Base-by-base conservation (phyloP, 371 early-diverging fungal species). In the Syncephalastrum racemosum region DNA sequence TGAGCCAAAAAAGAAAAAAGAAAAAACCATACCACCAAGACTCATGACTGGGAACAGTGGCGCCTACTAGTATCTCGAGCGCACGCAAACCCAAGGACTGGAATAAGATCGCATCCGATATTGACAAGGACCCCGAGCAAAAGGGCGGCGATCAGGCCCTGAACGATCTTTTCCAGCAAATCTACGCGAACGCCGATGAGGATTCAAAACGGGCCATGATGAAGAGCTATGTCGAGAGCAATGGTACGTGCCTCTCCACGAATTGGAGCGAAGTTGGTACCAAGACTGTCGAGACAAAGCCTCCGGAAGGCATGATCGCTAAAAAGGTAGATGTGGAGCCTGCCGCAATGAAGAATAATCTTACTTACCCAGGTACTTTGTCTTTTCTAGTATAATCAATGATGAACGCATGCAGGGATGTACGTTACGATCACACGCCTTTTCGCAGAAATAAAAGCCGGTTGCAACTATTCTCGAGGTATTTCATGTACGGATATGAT, bases 121-220 rank as follows among this genome's bases (percentile, higher is more conserved):
- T 80, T 50, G 88, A 77, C 15, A 64, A 83, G 51, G 87, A 84
- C 1, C 80, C 86, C 40, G 90, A 92, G 4, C 88, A 90, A 69
- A 81, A 89, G 10, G 89, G 91, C 62, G 94, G 94, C 40, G 93
- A 96, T 55, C 82, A 82, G 59, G 91, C 92, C 14, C 71, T 96
- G 51, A 92, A 95, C 70, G 79, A 83, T 8, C 72, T 97, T 50
- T 95, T 99, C 81, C 90, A 93, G 64, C 79, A 89, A 51, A 91
- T 99, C 50, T 96, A 95, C 72, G 77, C 77, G 53, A 87, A 96
- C 59, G 94, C 94, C 2, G 89, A 85, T 65, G 92, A 91, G 18
- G 93, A 98, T 58, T 89, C 92, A 3, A 81, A 85, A 51, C 78
- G 92, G 31, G 99, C 99, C 0, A 99, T 99, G 99, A 88, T 97